phyloP scores from a whole-genome alignment of 345 rosid genomes.

The Eucalyptus lansdowneana region DNA sequence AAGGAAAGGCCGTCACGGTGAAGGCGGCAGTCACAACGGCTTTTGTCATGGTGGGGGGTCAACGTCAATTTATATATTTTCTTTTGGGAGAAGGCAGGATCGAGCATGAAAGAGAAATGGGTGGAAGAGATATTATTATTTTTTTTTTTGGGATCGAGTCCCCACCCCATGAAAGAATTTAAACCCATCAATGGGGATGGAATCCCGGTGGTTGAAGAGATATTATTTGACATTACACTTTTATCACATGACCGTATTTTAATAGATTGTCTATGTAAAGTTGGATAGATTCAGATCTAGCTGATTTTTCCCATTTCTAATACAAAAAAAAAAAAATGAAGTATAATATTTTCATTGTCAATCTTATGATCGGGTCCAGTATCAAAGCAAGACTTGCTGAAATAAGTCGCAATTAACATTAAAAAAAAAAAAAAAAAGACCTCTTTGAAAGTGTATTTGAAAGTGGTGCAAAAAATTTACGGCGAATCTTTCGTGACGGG shows the following conservation, averaged over 20 bases:
- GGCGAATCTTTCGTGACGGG: not conserved
- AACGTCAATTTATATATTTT: not conserved
- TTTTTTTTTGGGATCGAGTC: no score
- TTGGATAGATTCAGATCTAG: not conserved
- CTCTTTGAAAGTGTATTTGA: not conserved
- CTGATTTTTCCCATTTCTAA: not conserved
- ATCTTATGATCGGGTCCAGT: not conserved
- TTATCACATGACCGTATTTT: not conserved
- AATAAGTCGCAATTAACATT: not conserved
- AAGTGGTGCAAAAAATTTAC: not conserved
- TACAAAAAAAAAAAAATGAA: not conserved
- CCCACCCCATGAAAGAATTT: no score
- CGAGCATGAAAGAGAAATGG: not conserved
- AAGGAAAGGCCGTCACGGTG: not conserved
- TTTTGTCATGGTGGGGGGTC: not conserved
- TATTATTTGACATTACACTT: not conserved
- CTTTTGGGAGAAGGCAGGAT: not conserved
- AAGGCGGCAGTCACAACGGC: not conserved
- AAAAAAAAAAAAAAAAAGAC: fast-evolving
- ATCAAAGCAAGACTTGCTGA: not conserved
- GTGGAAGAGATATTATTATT: not conserved
- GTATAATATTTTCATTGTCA: not conserved
- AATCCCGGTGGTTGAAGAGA: no score
- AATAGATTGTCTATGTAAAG: not conserved
- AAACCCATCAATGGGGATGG: no score